Evolutionary conservation across 1,284 basidiomycete species (phyloP).

Genomic region (Cutaneotrichosporon sp.): DNA sequence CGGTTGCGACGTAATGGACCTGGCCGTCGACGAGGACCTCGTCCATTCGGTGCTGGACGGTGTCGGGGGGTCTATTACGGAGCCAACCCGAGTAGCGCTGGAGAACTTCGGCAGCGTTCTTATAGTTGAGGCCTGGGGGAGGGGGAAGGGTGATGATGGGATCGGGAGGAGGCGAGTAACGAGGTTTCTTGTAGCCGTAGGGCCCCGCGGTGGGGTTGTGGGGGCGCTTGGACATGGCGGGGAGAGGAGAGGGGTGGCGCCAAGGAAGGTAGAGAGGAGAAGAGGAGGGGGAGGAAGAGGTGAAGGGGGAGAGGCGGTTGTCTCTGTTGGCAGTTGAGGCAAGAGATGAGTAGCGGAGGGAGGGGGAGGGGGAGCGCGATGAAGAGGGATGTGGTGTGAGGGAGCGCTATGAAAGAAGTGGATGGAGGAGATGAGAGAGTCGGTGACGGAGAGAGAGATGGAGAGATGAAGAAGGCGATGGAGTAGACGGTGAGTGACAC

Average conservation of each 20-base stretch:
- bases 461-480: too few species aligned
- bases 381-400: too few species aligned
- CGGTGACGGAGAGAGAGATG: too few species aligned
- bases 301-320: too few species aligned
- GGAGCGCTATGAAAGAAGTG: too few species aligned
- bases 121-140: slow-evolving; percentile 2
- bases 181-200: not conserved
- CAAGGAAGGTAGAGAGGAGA: too few species aligned
- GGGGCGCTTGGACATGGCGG: not conserved
- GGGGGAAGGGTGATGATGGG: not conserved
- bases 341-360: too few species aligned
- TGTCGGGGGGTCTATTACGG: slow-evolving; percentile 18
- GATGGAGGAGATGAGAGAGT: too few species aligned
- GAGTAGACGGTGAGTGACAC: too few species aligned
- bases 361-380: too few species aligned
- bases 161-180: not conserved
- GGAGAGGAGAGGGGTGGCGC: too few species aligned
- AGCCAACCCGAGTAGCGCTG: slow-evolving; percentile 20
- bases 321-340: too few species aligned
- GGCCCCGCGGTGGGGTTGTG: not conserved
- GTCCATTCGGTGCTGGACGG: slow-evolving; percentile 1
- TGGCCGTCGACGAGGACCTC: not conserved
- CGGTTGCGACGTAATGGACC: not conserved
- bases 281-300: not conserved
- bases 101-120: slow-evolving; percentile 12